Evolutionary conservation across 306 rosid species (phyloP).

Genomic region (Vigna unguiculata): DNA sequence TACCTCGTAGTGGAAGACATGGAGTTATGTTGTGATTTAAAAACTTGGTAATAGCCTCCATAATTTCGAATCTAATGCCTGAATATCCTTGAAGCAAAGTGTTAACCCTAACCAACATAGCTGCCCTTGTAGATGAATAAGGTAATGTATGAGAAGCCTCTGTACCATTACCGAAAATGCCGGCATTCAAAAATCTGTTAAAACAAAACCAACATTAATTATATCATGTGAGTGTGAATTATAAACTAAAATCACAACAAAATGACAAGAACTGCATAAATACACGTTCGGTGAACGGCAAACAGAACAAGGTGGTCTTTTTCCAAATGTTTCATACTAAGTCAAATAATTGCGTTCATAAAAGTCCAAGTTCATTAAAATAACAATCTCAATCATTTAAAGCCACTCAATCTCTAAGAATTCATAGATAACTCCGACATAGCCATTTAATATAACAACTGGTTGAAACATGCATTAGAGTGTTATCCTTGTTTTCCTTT

Average conservation of each 20-base stretch:
- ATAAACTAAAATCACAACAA: background rate
- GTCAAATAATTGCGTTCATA: slow-evolving; percentile 1
- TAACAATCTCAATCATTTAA: background rate
- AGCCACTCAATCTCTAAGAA: slow-evolving; percentile 2
- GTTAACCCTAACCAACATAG: slow-evolving; percentile 90
- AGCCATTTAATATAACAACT: background rate
- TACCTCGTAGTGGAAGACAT: slow-evolving; percentile 83
- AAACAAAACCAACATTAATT: slow-evolving; percentile 3
- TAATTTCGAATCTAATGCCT: slow-evolving; percentile 79
- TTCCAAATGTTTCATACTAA: slow-evolving; percentile 5
- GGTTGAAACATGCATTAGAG: background rate
- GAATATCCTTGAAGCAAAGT: slow-evolving; percentile 95
- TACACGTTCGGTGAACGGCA: background rate
- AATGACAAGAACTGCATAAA: background rate
- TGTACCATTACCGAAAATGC: slow-evolving; percentile 75
- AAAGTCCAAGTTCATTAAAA: slow-evolving; percentile 5
- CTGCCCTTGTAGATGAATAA: slow-evolving; percentile 81
- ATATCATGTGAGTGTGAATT: background rate
- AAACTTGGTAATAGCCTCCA: slow-evolving; percentile 82
- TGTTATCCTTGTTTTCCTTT: background rate
- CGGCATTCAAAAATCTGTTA: slow-evolving; percentile 85
- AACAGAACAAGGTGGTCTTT: no score
- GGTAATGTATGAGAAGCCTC: slow-evolving; percentile 71
- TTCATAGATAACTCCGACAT: background rate
- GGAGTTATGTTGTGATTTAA: slow-evolving; percentile 81